phyloP scores from a whole-genome alignment of 2,329 filamentous ascomycete genomes.

The Metarhizium album region DNA sequence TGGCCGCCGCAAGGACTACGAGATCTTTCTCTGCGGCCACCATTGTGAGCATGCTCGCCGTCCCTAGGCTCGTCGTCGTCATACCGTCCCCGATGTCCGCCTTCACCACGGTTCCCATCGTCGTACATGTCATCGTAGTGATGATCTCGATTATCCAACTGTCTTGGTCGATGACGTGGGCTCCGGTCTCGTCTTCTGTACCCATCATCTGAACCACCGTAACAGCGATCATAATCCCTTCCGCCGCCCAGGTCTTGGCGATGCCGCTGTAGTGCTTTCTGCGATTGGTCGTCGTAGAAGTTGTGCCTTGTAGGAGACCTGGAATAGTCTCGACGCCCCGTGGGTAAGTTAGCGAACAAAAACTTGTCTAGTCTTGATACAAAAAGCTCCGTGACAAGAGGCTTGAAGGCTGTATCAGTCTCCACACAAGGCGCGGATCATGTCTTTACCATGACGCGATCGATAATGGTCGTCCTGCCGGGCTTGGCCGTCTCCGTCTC shows the following conservation, averaged over 20 bases:
- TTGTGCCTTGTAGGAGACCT: slow-evolving; percentile 31
- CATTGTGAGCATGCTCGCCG: not conserved
- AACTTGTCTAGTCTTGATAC: slow-evolving; percentile 7
- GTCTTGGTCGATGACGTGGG: slow-evolving; percentile 15
- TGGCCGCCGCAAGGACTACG: slow-evolving; percentile 17
- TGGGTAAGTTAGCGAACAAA: slow-evolving; percentile 34
- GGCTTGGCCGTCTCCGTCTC: slow-evolving; percentile 14
- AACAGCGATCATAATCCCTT: slow-evolving; percentile 13
- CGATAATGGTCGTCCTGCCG: slow-evolving; percentile 31
- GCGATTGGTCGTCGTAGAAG: slow-evolving; percentile 24
- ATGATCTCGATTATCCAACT: slow-evolving; percentile 19
- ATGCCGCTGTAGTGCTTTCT: slow-evolving; percentile 15
- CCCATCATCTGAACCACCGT: slow-evolving; percentile 19
- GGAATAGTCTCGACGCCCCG: slow-evolving; percentile 31
- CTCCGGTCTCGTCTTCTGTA: slow-evolving; percentile 13
- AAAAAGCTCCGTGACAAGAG: slow-evolving; percentile 1
- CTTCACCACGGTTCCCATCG: slow-evolving; percentile 21
- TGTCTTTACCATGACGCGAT: slow-evolving; percentile 40
- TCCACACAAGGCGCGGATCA: slow-evolving; percentile 21
- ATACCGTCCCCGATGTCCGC: slow-evolving; percentile 9
- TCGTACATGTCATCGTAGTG: slow-evolving; percentile 28
- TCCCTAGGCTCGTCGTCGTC: slow-evolving; percentile 13
- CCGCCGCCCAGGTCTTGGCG: slow-evolving; percentile 15
- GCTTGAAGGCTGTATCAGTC: slow-evolving; percentile 8
- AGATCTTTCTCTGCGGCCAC: slow-evolving; percentile 10